Evolutionary conservation across 179 eudicot species (phyloP).

Genomic region (Silene coronaria): DNA sequence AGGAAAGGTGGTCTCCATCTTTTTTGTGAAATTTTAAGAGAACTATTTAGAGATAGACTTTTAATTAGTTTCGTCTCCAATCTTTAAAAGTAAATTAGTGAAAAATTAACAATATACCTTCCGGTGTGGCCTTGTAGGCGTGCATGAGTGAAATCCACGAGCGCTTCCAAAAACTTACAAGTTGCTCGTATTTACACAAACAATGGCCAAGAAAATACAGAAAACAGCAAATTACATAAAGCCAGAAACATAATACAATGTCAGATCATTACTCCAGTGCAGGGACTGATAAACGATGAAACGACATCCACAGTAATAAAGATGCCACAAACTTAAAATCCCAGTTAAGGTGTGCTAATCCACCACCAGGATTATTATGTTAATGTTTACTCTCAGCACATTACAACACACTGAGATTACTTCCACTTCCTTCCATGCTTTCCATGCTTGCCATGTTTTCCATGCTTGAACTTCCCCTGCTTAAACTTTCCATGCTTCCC

Average conservation of each 20-base stretch:
- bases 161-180: not conserved
- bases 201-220: not conserved
- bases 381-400: not conserved
- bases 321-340: constrained; percentile 13
- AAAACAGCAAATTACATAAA: not conserved
- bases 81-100: too few relatives aligned
- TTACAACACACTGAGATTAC: constrained; percentile 20
- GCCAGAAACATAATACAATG: constrained; percentile 1
- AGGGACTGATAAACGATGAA: not conserved
- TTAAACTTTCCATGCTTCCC: constrained; percentile 36
- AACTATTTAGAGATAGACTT: too few relatives aligned
- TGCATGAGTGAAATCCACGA: not conserved
- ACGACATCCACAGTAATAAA: constrained; percentile 12
- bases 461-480: constrained; percentile 29
- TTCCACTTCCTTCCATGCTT: constrained; percentile 54
- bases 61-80: too few relatives aligned
- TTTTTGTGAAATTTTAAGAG: too few relatives aligned
- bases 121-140: too few relatives aligned
- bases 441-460: constrained; percentile 23
- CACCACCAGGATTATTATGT: constrained; percentile 13
- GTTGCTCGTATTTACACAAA: too few relatives aligned
- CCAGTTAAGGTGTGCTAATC: constrained; percentile 19
- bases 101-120: too few relatives aligned
- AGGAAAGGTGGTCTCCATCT: too few relatives aligned
- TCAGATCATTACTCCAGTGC: not conserved